Evolutionary conservation across 1,139 yeast genomes (phyloP).

Genomic region (Geotrichum histeridarum): DNA sequence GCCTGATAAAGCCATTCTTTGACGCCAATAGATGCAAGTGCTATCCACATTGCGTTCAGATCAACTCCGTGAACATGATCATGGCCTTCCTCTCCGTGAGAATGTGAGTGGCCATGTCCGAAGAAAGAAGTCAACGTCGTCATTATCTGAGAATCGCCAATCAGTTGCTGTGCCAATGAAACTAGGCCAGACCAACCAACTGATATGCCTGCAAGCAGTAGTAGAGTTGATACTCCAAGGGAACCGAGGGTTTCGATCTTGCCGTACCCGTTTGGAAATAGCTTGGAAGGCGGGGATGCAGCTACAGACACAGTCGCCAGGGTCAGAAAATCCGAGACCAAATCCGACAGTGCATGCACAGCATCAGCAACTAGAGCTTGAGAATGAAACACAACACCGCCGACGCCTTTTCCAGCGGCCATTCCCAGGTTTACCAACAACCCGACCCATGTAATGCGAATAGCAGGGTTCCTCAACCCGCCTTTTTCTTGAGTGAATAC

Average conservation of each 20-base stretch:
- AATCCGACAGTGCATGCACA: conserved; percentile 86
- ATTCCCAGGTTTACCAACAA: conserved; percentile 76
- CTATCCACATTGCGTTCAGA: conserved; percentile 93
- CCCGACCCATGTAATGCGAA: conserved; percentile 89
- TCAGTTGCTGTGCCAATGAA: conserved; percentile 51
- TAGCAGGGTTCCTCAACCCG: conserved; percentile 66
- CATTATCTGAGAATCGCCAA: conserved; percentile 37
- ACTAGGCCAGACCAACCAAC: conserved; percentile 85
- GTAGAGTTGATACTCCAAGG: conserved; percentile 73
- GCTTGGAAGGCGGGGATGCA: conserved; percentile 53
- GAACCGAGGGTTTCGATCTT: conserved; percentile 91
- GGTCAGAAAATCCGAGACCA: conserved; percentile 84
- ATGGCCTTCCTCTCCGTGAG: background rate
- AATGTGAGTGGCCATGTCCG: conserved; percentile 37
- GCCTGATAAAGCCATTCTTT: conserved; percentile 84
- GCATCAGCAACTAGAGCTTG: conserved; percentile 94
- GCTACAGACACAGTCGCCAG: conserved; percentile 82
- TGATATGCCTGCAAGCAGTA: conserved; percentile 80
- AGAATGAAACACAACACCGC: conserved; percentile 89
- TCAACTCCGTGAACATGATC: conserved; percentile 51
- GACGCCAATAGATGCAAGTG: conserved; percentile 75
- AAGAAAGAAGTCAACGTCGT: conserved; percentile 26
- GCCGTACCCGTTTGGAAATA: conserved; percentile 86
- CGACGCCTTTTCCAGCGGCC: conserved; percentile 81
- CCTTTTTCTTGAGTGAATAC: conserved; percentile 30